phyloP scores from a whole-genome alignment of 768 basidiomycete species.

The Auriscalpium orientale region DNA sequence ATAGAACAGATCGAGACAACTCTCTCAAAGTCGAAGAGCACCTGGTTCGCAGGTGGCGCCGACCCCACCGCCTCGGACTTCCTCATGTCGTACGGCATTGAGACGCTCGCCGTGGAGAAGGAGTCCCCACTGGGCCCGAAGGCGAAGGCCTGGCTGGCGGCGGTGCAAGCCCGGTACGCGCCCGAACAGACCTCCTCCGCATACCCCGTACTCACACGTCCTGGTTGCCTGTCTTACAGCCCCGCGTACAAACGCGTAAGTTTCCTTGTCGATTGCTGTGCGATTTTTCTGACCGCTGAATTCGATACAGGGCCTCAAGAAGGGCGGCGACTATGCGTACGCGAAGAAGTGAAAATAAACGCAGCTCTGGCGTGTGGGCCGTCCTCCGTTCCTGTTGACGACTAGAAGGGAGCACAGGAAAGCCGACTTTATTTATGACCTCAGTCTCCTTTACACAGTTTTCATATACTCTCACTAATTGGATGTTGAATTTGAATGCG shows the following conservation, averaged over 20 bases:
- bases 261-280: not conserved
- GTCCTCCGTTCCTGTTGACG: no score
- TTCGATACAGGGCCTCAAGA: not conserved
- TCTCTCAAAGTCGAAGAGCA: conserved; percentile 21
- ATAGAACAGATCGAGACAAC: conserved; percentile 30
- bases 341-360: not conserved
- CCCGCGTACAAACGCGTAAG: conserved; percentile 28
- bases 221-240: conserved; percentile 6
- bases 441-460: no score
- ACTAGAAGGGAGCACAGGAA: no score
- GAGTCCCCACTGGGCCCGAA: conserved; percentile 24
- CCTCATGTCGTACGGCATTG: conserved; percentile 36
- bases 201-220: not conserved
- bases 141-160: conserved; percentile 29
- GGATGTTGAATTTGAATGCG: no score
- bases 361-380: no score
- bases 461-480: no score
- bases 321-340: not conserved
- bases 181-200: not conserved
- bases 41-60: conserved; percentile 32
- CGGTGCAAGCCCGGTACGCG: conserved; percentile 30
- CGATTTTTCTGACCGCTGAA: not conserved
- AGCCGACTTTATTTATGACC: no score
- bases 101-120: conserved; percentile 16
- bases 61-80: conserved; percentile 39